Evolutionary conservation across 768 basidiomycete species (phyloP), one percentile per base, ranked within the genome.

Genomic region (Gelatoporia subvermispora): DNA sequence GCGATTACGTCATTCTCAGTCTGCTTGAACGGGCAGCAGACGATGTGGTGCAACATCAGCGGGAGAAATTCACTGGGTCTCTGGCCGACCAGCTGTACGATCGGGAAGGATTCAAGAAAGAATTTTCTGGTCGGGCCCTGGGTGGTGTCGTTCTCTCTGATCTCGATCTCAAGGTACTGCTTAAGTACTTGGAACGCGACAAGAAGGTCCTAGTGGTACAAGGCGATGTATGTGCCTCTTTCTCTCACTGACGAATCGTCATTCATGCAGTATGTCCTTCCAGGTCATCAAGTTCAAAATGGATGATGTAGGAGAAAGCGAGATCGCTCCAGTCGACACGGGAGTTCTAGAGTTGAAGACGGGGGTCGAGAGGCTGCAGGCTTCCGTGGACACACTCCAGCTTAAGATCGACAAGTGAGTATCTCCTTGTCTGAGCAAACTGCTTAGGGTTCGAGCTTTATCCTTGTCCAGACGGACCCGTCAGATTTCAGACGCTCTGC

Each of bases 181-280:
- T 96, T 31, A 85, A 75, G 68, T 93, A 81, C 65, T 68, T 98
- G 38, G 78, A 87, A 62, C 75, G 94, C 43, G 94, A 98, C 62
- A 76, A 74, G 58, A 70, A 68, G 15, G 73, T 76, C 0, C 53
- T 95, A 11, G 73, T 88, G 0, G 68, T 78, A 11, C 81, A 89
- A 42, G 75, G 78, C 51, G 82, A 84, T 54, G 92, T 92, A 48
- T 51, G 79, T 65, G 11, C 45, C 17, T 3, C 47, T 8, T 9
- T 17, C 10, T 43, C 13, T 9, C 16, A 21, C 25, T 20, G 16
- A 20, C 3, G n/a, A n/a, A n/a, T n/a, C n/a, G n/a, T 31, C 36
- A 34, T 50, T 28, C 42, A 24, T 15, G 34, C 35, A 28, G 17
- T 35, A 15, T 37, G 8, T 48, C n/a, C 28, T 31, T 36, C 20